Base-by-base conservation (phyloP, 2,329 filamentous ascomycete genomes). In the Cucurbitaria berberidis region DNA sequence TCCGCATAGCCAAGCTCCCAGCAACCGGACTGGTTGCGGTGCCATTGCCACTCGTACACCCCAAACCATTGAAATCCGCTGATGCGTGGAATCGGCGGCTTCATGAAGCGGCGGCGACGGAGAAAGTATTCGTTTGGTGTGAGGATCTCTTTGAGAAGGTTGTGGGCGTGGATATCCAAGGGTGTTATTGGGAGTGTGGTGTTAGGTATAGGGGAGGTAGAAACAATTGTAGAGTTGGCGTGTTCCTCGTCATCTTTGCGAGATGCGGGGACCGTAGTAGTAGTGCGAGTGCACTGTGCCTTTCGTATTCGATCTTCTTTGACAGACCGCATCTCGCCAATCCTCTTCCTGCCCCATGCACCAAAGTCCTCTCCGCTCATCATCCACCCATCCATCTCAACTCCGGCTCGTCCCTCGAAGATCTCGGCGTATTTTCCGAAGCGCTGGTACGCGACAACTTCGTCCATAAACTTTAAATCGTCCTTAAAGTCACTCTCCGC, bases 11-110 rank as follows among this genome's bases (percentile, higher is more conserved):
- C 36, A 3, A 58, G 41, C 2, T 42, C 24, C 47, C 53, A 57
- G 21, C 53, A 60, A 5, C 56, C 59, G 35, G 44, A 53, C 19
- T 27, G 5, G 15, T 60, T 55, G 5, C 57, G 45, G 29, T 57
- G 59, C 53, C 56, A 60, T 29, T 53, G 45, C 56, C 58, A 59
- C 1, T 18, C 35, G 22, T 46, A 54, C 7, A 50, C 52, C 11
- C 35, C 49, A 30, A 55, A 59, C 45, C 51, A 61, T 3, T 15
- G 13, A 49, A 44, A 59, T 16, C 36, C 43, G n/a, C 11, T 1
- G 9, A 54, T 48, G 15, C 6, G 3, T 3, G 41, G 46, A 11
- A 27, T 19, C 3, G 55, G 46, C 3, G 48, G 34, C 2, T 39
- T 36, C 18, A 19, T 26, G 29, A 13, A 13, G 3, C 44, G 10